Conservation (phyloP, 1,284 basidiomycete species). For the Dichomitus squalens region DNA sequence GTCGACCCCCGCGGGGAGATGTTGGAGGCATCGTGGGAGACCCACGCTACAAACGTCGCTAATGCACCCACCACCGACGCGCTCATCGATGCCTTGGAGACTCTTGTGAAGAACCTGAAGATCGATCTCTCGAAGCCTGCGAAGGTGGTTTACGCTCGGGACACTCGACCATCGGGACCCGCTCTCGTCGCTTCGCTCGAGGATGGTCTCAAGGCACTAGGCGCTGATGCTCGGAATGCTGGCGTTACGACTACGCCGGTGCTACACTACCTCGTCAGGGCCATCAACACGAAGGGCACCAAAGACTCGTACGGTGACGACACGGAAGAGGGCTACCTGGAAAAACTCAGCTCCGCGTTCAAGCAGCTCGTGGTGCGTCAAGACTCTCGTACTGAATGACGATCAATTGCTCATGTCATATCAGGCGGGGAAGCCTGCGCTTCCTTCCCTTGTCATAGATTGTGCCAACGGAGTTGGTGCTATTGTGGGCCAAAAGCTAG, state of each 20-base stretch:
- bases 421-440: constrained; percentile 63
- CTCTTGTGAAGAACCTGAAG: constrained; percentile 66
- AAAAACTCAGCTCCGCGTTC: constrained; percentile 87
- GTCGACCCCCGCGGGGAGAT: constrained; percentile 99
- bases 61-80: constrained; percentile 80
- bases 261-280: constrained; percentile 92
- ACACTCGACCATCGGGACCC: constrained; percentile 92
- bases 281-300: constrained; percentile 84
- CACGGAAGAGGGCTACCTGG: constrained; percentile 85
- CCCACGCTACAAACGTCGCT: constrained; percentile 85
- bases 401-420: constrained; percentile 5
- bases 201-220: constrained; percentile 80
- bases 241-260: constrained; percentile 95
- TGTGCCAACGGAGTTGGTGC: constrained; percentile 98
- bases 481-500: constrained; percentile 63
- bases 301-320: constrained; percentile 83
- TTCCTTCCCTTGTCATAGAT: constrained; percentile 79
- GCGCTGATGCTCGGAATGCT: constrained; percentile 65
- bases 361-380: constrained; percentile 81
- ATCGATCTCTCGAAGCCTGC: constrained; percentile 84
- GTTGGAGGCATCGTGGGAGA: constrained; percentile 96
- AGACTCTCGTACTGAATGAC: background rate
- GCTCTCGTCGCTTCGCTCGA: constrained; percentile 82
- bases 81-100: constrained; percentile 69
- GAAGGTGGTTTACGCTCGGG: constrained; percentile 87